A percentile compares a stretch with the other conserved stretches of the same genome.
Evolutionary conservation across 768 basidiomycete genomes (phyloP).

Genomic region (Kwoniella bestiolae): DNA sequence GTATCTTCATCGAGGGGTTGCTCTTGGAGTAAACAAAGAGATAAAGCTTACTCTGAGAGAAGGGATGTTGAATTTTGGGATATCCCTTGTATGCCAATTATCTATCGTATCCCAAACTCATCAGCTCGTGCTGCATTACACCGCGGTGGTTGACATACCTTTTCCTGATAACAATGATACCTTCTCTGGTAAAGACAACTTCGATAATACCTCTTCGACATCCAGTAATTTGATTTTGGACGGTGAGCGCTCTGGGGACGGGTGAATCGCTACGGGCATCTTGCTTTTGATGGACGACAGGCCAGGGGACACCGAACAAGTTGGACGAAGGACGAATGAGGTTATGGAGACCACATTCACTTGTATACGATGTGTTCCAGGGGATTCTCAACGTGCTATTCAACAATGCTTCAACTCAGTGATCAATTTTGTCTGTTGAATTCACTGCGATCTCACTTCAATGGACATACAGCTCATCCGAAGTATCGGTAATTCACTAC

Average conservation of each 20-base stretch:
- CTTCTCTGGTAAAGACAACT: slow-evolving; percentile 33
- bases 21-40: too few relatives aligned
- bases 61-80: slow-evolving; percentile 26
- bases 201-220: slow-evolving; percentile 4
- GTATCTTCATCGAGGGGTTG: too few relatives aligned
- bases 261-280: slow-evolving; percentile 4
- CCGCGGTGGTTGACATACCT: slow-evolving; percentile 10
- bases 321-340: too few relatives aligned
- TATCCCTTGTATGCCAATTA: slow-evolving; percentile 35
- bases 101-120: neutral
- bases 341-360: too few relatives aligned
- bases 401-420: too few relatives aligned
- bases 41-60: slow-evolving; percentile 24
- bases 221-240: neutral
- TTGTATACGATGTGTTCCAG: too few relatives aligned
- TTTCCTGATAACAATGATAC: slow-evolving; percentile 28
- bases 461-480: too few relatives aligned
- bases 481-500: too few relatives aligned
- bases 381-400: too few relatives aligned
- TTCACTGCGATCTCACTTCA: too few relatives aligned
- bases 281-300: neutral
- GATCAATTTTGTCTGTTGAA: too few relatives aligned
- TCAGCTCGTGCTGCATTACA: neutral
- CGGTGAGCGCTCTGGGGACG: neutral
- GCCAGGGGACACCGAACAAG: neutral